Base-by-base conservation (phyloP, 2,329 filamentous ascomycete genomes). In the Alternaria panax region DNA sequence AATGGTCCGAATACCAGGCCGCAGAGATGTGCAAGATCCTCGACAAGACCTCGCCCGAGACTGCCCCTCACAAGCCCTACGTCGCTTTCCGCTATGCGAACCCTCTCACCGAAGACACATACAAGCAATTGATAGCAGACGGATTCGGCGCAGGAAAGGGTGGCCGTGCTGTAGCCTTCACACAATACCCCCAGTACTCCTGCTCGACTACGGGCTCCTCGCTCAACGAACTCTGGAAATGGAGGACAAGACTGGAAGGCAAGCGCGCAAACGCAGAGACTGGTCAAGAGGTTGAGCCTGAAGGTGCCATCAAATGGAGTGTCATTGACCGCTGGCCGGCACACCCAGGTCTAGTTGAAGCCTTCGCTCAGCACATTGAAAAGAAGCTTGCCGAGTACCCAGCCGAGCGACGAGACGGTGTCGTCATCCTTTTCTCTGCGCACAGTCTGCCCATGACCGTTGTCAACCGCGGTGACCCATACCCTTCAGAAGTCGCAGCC, bases 401-500 rank as follows among this genome's bases (percentile, higher is more conserved):
- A 0, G 86, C 90, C 72, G 92, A 95, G 62, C 86, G 88, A 66
- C 85, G 93, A 66, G 88, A 91, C 57, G 83, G 92, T 62, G 95
- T 94, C 1, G 89, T 98, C 3, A 81, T 99, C 36, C 83, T 99
- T 16, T 99, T 97, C 79, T 97, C 93, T 3, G 95, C 95, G 2
- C 95, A 99, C 81, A 97, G 92, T 72, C 81, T 99, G 68, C 95
- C 95, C 36, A 99, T 99, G 95, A 91, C 90, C 54, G 95, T 99
- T 8, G 93, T 99, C 54, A 99, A 99, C 81, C 87, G 94, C 89
- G 90, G 95, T 62, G 95, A 99, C 72, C 91, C 95, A 0, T 99
- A 99, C 77, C 94, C 95, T 1, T 90, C 92, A 30, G 95, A 99
- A 78, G 95, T 99, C 6, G 94, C 92, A 7, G 95, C 95, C 9